Base-by-base conservation (phyloP, 2,329 filamentous ascomycete species). In the Colletotrichum shisoi region DNA sequence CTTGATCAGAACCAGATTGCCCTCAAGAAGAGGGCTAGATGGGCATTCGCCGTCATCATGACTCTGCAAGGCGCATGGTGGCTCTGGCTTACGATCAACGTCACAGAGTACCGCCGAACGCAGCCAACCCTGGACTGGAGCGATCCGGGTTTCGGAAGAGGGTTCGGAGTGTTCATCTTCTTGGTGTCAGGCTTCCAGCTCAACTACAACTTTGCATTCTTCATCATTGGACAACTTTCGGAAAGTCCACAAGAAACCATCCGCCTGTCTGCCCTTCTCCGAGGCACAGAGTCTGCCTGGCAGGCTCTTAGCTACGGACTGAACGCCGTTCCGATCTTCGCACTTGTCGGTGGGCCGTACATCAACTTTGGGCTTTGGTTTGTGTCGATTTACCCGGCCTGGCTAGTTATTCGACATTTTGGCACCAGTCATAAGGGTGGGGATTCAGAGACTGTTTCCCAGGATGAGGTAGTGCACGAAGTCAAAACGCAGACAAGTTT, bases 201-300 rank as follows among this genome's bases (percentile, higher is more conserved):
- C n/a, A 91, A 91, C 72, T 91, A 91, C 74, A 81, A 91, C 70
- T 90, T 86, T 73, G 76, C 90, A 7, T 90, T 91, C 76, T 91
- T 91, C 72, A 80, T 91, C 60, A 84, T 91, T 12, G 82, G 84
- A 0, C 87, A 90, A 69, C 74, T 91, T 3, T 87, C 89, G 0
- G 77, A 79, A 2, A 80, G 81, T 12, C 82, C 89, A 37, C 81
- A 84, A 44, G 87, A 91, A 70, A 84, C 90, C 0, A 83, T 91
- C 27, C 83, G 89, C 1, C 84, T 88, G 69, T 83, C 89, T 0
- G 88, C 87, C 0, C 74, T 91, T 11, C 75, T 91, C 8, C 81
- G 89, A 67, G 89, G 86, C 0, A 89, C 86, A 0, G 89, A 91
- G 73, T 90, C 87, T 3, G 89, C 87, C 0, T 88, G 87, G 77